Conservation (phyloP, 345 rosid species). For the Camelina neglecta region DNA sequence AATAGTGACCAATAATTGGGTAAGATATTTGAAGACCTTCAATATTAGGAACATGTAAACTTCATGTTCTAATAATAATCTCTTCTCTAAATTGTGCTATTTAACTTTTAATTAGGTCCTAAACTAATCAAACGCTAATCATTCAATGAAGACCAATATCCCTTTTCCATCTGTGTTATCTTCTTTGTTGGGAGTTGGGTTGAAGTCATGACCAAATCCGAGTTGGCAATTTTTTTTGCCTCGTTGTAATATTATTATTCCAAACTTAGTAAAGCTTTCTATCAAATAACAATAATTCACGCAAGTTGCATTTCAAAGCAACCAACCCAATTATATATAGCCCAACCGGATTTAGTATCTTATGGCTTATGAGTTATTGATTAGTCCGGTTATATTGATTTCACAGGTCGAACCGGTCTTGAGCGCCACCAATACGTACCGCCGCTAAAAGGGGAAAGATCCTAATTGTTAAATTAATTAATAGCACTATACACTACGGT, state of each 20-base stretch:
- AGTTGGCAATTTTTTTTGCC: slow-evolving; percentile 41
- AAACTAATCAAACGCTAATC: slow-evolving; percentile 30
- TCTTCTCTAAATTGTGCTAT: slow-evolving; percentile 23
- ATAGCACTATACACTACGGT: slow-evolving; percentile 23
- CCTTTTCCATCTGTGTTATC: slow-evolving; percentile 44
- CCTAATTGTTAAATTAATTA: neutral
- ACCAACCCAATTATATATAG: slow-evolving; percentile 42
- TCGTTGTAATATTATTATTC: slow-evolving; percentile 41
- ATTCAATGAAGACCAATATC: slow-evolving; percentile 38
- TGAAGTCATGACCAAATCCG: slow-evolving; percentile 41
- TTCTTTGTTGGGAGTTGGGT: slow-evolving; percentile 40
- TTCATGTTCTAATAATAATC: slow-evolving; percentile 33
- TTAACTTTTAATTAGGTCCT: slow-evolving; percentile 37
- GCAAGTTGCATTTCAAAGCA: slow-evolving; percentile 40
- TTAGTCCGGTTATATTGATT: slow-evolving; percentile 1
- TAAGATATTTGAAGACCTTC: slow-evolving; percentile 29
- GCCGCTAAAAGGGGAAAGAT: slow-evolving; percentile 31
- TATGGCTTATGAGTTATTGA: neutral
- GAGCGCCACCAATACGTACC: slow-evolving; percentile 14
- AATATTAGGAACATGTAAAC: slow-evolving; percentile 39
- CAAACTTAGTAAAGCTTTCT: slow-evolving; percentile 31
- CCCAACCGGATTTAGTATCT: slow-evolving; percentile 17
- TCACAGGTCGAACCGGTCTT: slow-evolving; percentile 16
- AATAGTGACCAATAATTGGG: slow-evolving; percentile 40
- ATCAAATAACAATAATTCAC: slow-evolving; percentile 19